Base-by-base conservation (phyloP, 2,329 filamentous ascomycete species). In the Fusarium tricinctum region DNA sequence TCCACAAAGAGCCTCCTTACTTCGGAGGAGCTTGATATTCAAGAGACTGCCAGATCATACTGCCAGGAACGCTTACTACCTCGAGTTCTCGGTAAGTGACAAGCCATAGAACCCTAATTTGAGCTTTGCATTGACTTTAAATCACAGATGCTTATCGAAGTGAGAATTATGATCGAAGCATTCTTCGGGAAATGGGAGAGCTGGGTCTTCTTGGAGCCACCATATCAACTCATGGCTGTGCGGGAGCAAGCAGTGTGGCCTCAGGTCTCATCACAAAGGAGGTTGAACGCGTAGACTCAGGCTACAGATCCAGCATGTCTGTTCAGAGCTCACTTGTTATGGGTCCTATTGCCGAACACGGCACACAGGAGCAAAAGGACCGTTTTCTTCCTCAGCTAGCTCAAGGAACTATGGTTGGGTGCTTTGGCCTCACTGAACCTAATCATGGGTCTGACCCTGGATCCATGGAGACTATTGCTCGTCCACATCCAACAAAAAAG, bases 281-380 rank as follows among this genome's bases (percentile, higher is more conserved):
- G 65, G 93, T 97, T 17, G 94, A 97, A 81, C 88, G 93, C 54
- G 92, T 97, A 23, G 94, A 97, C 77, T 95, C 92, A 61, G 94
- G 94, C 45, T 97, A 97, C 80, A 88, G 94, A 55, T 97, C 92
- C 45, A 93, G 92, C 64, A 97, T 97, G 91, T 97, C 93, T 13
- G 94, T 97, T n/a, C 94, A 97, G 78, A 94, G 92, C 62, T 96
- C 93, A 2, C 84, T 97, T 15, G 92, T 91, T n/a, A 97, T 97
- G 94, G 93, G 93, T 20, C 92, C 92, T 17, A 97, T 97, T 73
- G 84, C 95, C 77, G 92, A 96, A 73, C 94, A 94, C 73, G 94
- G 93, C 8, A 89, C 91, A 17, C 81, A 90, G 75, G 94, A 97
- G 80, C 90, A 93, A 75, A 97, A 97, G 81, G 90, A 97, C 65